Percentiles rank a stretch among this genome's conserved stretches.
phyloP scores from a whole-genome alignment of 176 grass and related monocot species.

The Lolium perenne region DNA sequence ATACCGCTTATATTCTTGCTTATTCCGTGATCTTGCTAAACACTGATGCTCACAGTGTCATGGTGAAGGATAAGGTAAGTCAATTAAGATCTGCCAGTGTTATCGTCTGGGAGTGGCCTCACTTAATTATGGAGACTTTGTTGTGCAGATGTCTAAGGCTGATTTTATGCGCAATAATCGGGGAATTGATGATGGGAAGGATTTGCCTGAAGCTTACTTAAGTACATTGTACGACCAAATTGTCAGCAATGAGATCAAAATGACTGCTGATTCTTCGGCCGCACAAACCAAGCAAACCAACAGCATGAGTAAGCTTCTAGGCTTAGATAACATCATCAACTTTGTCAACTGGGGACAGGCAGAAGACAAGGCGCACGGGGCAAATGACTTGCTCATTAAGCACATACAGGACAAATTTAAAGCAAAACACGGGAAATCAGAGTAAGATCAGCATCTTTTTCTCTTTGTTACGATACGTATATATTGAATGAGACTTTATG shows the following conservation, averaged over 20 bases:
- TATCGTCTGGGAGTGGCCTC: slow-evolving; percentile 14
- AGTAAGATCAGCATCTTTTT: slow-evolving; percentile 63
- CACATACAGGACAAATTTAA: slow-evolving; percentile 97
- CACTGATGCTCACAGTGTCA: slow-evolving; percentile 93
- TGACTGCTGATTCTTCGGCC: slow-evolving; percentile 75
- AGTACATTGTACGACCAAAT: slow-evolving; percentile 87
- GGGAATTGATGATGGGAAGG: slow-evolving; percentile 96
- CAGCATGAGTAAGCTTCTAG: slow-evolving; percentile 82
- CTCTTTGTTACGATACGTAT: slow-evolving; percentile 29
- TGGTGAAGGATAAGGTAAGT: slow-evolving; percentile 93
- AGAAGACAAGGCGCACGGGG: slow-evolving; percentile 90
- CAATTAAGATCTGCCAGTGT: slow-evolving; percentile 22
- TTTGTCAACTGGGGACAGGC: slow-evolving; percentile 83
- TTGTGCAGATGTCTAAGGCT: slow-evolving; percentile 90
- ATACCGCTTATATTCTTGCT: slow-evolving; percentile 97
- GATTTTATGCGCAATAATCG: slow-evolving; percentile 96
- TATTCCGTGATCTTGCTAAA: slow-evolving; percentile 98
- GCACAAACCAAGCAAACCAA: slow-evolving; percentile 75
- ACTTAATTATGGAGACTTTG: slow-evolving; percentile 37
- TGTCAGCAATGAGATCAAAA: slow-evolving; percentile 98
- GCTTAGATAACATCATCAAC: slow-evolving; percentile 91
- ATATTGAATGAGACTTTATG: slow-evolving; percentile 24
- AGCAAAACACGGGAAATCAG: slow-evolving; percentile 87
- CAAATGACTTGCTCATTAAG: slow-evolving; percentile 94
- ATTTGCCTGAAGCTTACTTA: slow-evolving; percentile 91